phyloP scores from a whole-genome alignment of 140 eudicot genomes.

The Oenanthe javanica region DNA sequence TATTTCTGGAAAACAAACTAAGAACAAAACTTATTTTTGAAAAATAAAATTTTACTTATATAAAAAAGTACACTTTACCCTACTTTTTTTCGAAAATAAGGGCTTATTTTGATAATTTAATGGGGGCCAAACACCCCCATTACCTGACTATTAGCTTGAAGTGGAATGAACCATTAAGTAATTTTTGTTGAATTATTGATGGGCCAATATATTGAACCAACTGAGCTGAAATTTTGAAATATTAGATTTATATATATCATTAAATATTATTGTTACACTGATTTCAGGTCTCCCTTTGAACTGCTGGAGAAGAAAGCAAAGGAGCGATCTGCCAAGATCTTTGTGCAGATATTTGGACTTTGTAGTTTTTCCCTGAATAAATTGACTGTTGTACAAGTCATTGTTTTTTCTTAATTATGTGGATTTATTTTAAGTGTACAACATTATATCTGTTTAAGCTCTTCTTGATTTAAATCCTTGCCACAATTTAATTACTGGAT shows the following conservation, averaged over 20 bases:
- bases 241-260: neutral
- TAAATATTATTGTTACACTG: neutral
- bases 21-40: too few species aligned
- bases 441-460: neutral
- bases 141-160: too few species aligned
- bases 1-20: too few species aligned
- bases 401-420: neutral
- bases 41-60: too few species aligned
- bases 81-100: too few species aligned
- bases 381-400: neutral
- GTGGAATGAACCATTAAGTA: neutral
- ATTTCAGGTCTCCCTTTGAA: constrained; percentile 5
- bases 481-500: too few species aligned
- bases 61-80: too few species aligned
- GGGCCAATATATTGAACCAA: neutral
- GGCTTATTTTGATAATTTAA: too few species aligned
- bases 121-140: too few species aligned
- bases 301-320: constrained; percentile 3
- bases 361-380: constrained; percentile 3
- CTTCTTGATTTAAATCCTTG: neutral
- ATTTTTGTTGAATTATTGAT: neutral
- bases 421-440: neutral
- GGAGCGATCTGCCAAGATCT: neutral
- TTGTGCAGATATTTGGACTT: neutral
- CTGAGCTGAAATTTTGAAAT: neutral